Evolutionary conservation across 176 grass and related monocot genomes (phyloP), one percentile per base, ranked within the genome.

Genomic region (Stipa capillata): DNA sequence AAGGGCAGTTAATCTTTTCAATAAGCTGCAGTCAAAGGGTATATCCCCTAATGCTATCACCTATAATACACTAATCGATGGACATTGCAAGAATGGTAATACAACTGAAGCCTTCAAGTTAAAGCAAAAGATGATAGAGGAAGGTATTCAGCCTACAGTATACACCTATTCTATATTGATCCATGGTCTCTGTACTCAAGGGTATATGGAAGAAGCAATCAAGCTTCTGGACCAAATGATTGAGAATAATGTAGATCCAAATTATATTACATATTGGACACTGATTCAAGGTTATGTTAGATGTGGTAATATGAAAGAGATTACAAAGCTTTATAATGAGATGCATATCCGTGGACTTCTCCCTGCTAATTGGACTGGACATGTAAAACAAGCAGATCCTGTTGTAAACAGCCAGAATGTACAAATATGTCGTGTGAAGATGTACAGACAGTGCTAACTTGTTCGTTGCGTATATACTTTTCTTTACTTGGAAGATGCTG

Each of bases 171-270:
- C 92, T 79, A 94, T 85, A 81, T 83, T 98, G 78, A 94, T 98
- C 44, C 81, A 92, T 87, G 95, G 95, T 81, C 81, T 98, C 24
- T 98, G 95, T 73, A 80, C 45, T 75, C 74, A 89, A 77, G 95
- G 95, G 53, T 89, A 98, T 74, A 94, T 92, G 89, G 85, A 98
- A 81, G 92, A 94, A 86, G 87, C 95, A 83, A 89, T 92, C 76
- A 94, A 91, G 28, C 78, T 98, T 75, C 73, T 98, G 76, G 89
- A 92, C 70, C 92, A 98, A 92, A 94, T 98, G 95, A 90, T 98
- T 74, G 87, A 92, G 77, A 89, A 89, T 73, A 86, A 84, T 69
- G 80, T 98, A 3, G 83, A 94, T 82, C 95, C 95, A 39, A 90
- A 94, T 89, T 94, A 92, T 87, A 65, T 94, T 62, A 98, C 92